Evolutionary conservation across 2,329 filamentous ascomycete genomes (phyloP).

Genomic region (Tolypocladium album): DNA sequence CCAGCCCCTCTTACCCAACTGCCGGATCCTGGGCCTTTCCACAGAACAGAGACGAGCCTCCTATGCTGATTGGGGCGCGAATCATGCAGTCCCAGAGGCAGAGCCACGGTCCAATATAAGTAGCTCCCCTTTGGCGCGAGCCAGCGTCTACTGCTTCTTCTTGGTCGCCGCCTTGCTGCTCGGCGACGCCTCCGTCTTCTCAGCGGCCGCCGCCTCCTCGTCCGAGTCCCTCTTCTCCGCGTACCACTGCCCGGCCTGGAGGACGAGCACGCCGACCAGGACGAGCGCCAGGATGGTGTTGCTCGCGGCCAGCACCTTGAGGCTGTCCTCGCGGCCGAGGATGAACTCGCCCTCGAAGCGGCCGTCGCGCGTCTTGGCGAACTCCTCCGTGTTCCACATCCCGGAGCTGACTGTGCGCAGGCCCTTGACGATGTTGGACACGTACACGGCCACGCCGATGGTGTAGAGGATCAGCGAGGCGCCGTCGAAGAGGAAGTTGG

Average conservation of each 20-base stretch:
- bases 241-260: slow-evolving; percentile 98
- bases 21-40: background rate
- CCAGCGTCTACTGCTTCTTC: slow-evolving; percentile 22
- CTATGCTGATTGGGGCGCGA: background rate
- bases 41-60: background rate
- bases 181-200: slow-evolving; percentile 15
- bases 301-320: slow-evolving; percentile 84
- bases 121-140: background rate
- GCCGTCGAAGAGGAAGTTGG: slow-evolving; percentile 90
- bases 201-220: slow-evolving; percentile 58
- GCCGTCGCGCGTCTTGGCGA: slow-evolving; percentile 24
- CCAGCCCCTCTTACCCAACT: background rate
- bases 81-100: background rate
- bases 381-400: slow-evolving; percentile 41
- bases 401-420: slow-evolving; percentile 72
- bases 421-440: slow-evolving; percentile 94
- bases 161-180: slow-evolving; percentile 17
- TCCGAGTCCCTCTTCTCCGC: slow-evolving; percentile 86
- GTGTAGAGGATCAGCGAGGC: slow-evolving; percentile 73
- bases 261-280: slow-evolving; percentile 77
- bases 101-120: background rate
- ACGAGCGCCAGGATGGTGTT: slow-evolving; percentile 95
- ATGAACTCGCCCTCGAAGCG: slow-evolving; percentile 50
- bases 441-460: slow-evolving; percentile 83
- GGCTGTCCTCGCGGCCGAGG: slow-evolving; percentile 74